These are phyloP conservation scores for Fereydounia khargensis DNA, from an alignment of 1,284 basidiomycete species.

Conservation along the genomic window DNA sequence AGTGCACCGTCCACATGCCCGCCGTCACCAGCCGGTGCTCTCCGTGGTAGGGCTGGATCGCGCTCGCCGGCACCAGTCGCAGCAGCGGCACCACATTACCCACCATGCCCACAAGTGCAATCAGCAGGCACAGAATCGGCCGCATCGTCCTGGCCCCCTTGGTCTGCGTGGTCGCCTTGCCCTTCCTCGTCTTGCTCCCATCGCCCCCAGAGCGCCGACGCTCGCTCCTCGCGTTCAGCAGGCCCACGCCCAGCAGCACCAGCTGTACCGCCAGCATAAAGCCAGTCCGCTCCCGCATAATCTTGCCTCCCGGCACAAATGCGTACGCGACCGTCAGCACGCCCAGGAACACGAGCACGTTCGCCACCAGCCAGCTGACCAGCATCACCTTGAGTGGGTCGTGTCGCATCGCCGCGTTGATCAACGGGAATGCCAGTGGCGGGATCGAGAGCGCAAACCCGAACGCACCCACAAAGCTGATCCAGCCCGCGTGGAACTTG, in stretches of 20 bases:
- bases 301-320: conserved; percentile 79
- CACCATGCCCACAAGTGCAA: conserved; percentile 19
- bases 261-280: conserved; percentile 25
- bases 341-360: conserved; percentile 44
- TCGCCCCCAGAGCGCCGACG: too few species aligned
- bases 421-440: conserved; percentile 24
- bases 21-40: conserved; percentile 73
- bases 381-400: conserved; percentile 43
- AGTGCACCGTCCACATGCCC: conserved; percentile 76
- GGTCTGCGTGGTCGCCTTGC: background rate
- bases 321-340: conserved; percentile 85
- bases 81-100: conserved; percentile 57
- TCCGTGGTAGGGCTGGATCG: conserved; percentile 68
- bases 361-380: conserved; percentile 38
- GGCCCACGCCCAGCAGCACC: conserved; percentile 14
- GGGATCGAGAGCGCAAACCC: conserved; percentile 67
- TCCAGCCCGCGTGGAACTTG: conserved; percentile 66
- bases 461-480: conserved; percentile 72
- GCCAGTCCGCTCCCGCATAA: conserved; percentile 78
- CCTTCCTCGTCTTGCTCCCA: conserved; percentile 12
- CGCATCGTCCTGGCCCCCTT: too few species aligned
- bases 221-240: conserved; percentile 14
- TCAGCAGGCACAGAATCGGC: conserved; percentile 19
- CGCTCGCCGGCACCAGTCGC: conserved; percentile 62
- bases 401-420: conserved; percentile 34